Evolutionary conservation across 148 eudicot species (phyloP), one percentile per base, ranked within the genome.

Genomic region (Nepenthes mirabilis): DNA sequence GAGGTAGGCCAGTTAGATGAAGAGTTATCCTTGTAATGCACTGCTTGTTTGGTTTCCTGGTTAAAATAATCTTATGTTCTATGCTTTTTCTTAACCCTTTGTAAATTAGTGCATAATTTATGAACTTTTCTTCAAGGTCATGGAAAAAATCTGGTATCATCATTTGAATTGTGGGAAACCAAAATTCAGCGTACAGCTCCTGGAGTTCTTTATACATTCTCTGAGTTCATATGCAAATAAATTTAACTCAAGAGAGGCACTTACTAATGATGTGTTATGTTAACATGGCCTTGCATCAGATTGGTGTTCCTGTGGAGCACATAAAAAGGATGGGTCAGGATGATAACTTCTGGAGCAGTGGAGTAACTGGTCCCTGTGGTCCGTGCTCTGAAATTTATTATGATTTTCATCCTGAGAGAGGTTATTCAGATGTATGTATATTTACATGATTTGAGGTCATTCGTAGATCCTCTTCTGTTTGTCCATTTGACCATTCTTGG

Each of bases 321-420:
- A 88, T 93, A 75, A 88, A 82, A 70, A 76, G 77, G 65, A 87
- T 93, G 84, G 96, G 96, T 55, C 91, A 81, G 48, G 95, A 93
- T 63, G 98, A 93, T 70, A 93, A 93, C 81, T 93, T 93, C 72
- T 93, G 98, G 98, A 82, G 87, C 2, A 93, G 96, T 79, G 98
- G 98, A 77, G 79, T 65, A 45, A 86, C 98, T 69, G 98, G 98
- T 60, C 98, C 98, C 14, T 93, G 96, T 73, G 98, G 98, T 50
- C 98, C 98, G 35, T 93, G 98, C 79, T 93, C 98, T 56, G 98
- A 93, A 65, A 70, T 93, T 52, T 93, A 88, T 69, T 93, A 93
- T n/a, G 98, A 93, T 75, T 88, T 93, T 56, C 81, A 80, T 76
- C 98, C 96, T 35, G 96, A 93, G 74, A 80, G 91, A 69, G 98